A percentile compares a stretch with the other conserved stretches of the same genome.
phyloP scores from a whole-genome alignment of 2,329 filamentous ascomycete genomes.

The Stromatinia cepivora region DNA sequence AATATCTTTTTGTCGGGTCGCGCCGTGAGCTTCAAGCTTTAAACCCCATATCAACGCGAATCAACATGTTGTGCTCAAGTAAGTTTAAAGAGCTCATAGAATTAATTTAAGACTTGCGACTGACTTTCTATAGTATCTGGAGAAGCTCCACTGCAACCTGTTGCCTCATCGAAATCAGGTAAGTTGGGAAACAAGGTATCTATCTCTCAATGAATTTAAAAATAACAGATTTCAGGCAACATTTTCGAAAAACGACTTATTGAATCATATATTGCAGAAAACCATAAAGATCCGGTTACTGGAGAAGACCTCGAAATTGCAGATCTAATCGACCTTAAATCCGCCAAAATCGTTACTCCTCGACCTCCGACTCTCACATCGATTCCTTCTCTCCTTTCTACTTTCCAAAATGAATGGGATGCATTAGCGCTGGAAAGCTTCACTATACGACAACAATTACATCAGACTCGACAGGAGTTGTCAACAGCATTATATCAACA shows the following conservation, averaged over 20 bases:
- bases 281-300: conserved; percentile 88
- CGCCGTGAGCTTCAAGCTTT: conserved; percentile 33
- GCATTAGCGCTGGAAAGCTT: conserved; percentile 88
- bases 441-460: conserved; percentile 83
- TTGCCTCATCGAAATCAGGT: conserved; percentile 94
- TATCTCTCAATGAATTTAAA: conserved; percentile 25
- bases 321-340: conserved; percentile 86
- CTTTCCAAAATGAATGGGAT: conserved; percentile 99
- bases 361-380: conserved; percentile 92
- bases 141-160: conserved; percentile 91
- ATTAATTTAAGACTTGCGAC: conserved; percentile 31
- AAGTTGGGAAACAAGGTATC: conserved; percentile 43
- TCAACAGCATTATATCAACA: conserved; percentile 94
- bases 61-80: conserved; percentile 66
- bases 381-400: conserved; percentile 87
- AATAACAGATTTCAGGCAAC: conserved; percentile 57
- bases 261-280: conserved; percentile 89
- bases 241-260: conserved; percentile 95
- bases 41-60: conserved; percentile 30
- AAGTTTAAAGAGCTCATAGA: conserved; percentile 43
- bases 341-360: conserved; percentile 79
- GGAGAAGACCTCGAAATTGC: conserved; percentile 80
- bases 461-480: conserved; percentile 89
- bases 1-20: conserved; percentile 23
- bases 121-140: conserved; percentile 70